Conservation (phyloP, 352 stramenopile genomes). For the Phytophthora meadii region DNA sequence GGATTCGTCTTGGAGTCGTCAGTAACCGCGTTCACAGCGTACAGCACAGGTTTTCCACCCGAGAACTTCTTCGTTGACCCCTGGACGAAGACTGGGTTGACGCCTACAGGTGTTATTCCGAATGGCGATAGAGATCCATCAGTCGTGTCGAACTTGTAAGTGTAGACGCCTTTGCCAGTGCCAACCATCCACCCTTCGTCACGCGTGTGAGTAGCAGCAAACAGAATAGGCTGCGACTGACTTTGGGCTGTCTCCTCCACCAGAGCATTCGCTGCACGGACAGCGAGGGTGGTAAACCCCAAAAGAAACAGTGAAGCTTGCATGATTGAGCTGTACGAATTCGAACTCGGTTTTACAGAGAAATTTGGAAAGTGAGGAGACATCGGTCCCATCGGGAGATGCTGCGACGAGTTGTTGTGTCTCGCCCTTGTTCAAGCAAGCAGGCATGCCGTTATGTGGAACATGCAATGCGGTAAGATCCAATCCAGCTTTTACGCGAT, state of each 20-base stretch:
- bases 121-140: conserved; percentile 41
- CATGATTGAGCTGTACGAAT: conserved; percentile 2
- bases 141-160: conserved; percentile 50
- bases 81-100: conserved; percentile 60
- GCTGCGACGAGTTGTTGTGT: background rate
- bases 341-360: too few species aligned
- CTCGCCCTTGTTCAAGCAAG: background rate
- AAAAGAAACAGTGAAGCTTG: conserved; percentile 5
- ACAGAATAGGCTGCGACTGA: conserved; percentile 39
- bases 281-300: background rate
- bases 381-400: background rate
- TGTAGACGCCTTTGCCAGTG: conserved; percentile 55
- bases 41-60: conserved; percentile 30
- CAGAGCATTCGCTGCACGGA: background rate
- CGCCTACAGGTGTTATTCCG: conserved; percentile 39
- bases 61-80: conserved; percentile 29
- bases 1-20: conserved; percentile 29
- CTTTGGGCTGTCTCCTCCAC: background rate
- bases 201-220: conserved; percentile 59
- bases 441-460: background rate
- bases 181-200: conserved; percentile 65
- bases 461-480: background rate
- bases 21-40: conserved; percentile 53
- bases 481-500: background rate
- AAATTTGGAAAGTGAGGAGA: conserved; percentile 6